These are phyloP conservation scores for Paradendryphiella salina DNA, from an alignment of 2,329 filamentous ascomycete genomes.

Conservation along the genomic window DNA sequence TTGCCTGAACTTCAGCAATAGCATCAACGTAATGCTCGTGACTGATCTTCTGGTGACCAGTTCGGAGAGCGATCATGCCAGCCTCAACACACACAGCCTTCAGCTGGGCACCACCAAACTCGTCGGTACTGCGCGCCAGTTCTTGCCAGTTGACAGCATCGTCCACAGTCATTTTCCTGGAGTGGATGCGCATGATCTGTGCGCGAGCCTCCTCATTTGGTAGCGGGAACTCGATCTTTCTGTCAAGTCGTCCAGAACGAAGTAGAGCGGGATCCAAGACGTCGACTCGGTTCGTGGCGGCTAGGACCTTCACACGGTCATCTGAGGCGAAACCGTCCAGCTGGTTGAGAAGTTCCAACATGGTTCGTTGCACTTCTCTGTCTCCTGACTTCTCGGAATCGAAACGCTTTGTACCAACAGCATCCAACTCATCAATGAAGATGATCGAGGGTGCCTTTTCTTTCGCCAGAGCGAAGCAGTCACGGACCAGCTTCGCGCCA, in stretches of 20 bases:
- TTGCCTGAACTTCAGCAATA: constrained; percentile 80
- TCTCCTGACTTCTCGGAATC: constrained; percentile 98
- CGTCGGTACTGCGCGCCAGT: constrained; percentile 92
- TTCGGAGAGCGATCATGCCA: constrained; percentile 96
- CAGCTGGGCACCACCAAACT: constrained; percentile 95
- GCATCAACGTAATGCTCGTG: constrained; percentile 99
- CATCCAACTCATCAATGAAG: constrained; percentile 99
- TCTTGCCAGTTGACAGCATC: constrained; percentile 94
- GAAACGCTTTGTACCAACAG: constrained; percentile 98
- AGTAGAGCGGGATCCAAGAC: constrained; percentile 90
- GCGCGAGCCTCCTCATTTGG: constrained; percentile 97
- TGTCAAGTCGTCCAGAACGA: constrained; percentile 86
- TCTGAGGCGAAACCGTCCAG: constrained; percentile 97
- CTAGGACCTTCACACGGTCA: constrained; percentile 93
- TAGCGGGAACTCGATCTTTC: constrained; percentile 97
- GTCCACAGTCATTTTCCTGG: constrained; percentile 96
- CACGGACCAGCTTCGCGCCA: constrained; percentile 93
- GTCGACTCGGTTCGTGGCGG: constrained; percentile 91
- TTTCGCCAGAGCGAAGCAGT: constrained; percentile 96
- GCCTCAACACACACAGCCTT: constrained; percentile 99
- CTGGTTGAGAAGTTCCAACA: constrained; percentile 98
- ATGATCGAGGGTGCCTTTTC: constrained; percentile 99
- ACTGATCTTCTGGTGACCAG: constrained; percentile 92
- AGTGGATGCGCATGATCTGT: constrained; percentile 97
- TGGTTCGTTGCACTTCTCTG: constrained; percentile 95